Base-by-base conservation (phyloP, 2,329 filamentous ascomycete genomes). In the Cercospora sp. region DNA sequence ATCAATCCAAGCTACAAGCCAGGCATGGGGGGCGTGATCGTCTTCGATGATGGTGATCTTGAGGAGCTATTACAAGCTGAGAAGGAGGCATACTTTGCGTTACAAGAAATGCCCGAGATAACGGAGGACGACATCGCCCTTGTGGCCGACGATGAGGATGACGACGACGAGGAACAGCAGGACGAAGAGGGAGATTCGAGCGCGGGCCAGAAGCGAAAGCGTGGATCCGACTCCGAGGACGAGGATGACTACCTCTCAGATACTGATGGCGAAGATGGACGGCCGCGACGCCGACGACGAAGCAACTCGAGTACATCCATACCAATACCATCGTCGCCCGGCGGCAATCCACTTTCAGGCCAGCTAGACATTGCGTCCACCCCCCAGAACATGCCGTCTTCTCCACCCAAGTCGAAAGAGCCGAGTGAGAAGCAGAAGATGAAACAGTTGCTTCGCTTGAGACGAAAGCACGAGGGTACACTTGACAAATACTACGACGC, bases 11-110 rank as follows among this genome's bases (percentile, higher is more conserved):
- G 85, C 31, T 97, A 96, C 77, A 89, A 87, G 71, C 88, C 91
- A 5, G 91, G 92, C 31, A 90, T 87, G 75, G 94, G 94, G 18
- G 95, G 95, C 0, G 91, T 99, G 51, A 87, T 99, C 69, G 93
- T 97, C 2, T 96, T 95, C 78, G 95, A 98, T 76, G 95, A 98
- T 77, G 95, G 94, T 1, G 95, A 99, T 78, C 94, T 99, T 61
- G 91, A 94, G 72, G 91, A 94, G 72, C 91, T 94, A 36, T 82
- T 99, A 36, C 80, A 80, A 12, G 82, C 82, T 1, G 93, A 98
- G 80, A 87, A 88, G 73, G 89, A 92, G 67, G 94, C 95, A 45
- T 98, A 96, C 76, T 87, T 91, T 71, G 90, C 90, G n/a, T 82
- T 98, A 62, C 84, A 92, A 57, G 90, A 93, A 70, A 98, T 99